phyloP scores from a whole-genome alignment of 2,329 filamentous ascomycete species.

The Botrytis paeoniae region DNA sequence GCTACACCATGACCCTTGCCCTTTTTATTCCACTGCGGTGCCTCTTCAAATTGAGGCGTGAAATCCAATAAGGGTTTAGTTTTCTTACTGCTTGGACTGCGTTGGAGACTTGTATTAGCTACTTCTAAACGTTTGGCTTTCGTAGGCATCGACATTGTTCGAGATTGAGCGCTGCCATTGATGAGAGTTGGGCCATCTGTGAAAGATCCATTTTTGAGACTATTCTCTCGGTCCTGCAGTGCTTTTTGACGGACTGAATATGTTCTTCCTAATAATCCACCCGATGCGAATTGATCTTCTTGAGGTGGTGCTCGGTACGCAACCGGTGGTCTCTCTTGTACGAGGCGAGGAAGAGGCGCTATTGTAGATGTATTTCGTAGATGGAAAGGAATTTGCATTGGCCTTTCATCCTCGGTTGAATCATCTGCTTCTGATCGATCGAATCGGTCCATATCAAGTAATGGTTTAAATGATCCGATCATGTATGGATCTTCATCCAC shows the following conservation, averaged over 20 bases:
- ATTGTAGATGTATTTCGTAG: constrained; percentile 31
- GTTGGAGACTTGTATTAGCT: constrained; percentile 17
- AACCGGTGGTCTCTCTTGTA: constrained; percentile 27
- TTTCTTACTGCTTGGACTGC: constrained; percentile 9
- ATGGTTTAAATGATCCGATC: constrained; percentile 65
- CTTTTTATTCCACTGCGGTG: constrained; percentile 56
- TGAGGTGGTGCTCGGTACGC: constrained; percentile 29
- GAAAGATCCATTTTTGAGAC: constrained; percentile 43
- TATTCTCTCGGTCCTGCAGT: constrained; percentile 30
- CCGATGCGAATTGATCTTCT: constrained; percentile 44
- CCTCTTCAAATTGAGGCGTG: constrained; percentile 60
- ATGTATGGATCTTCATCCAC: constrained; percentile 54
- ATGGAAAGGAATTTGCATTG: constrained; percentile 36
- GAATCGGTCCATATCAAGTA: constrained; percentile 61
- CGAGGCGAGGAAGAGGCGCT: constrained; percentile 5
- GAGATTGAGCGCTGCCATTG: constrained; percentile 41
- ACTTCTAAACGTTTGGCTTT: constrained; percentile 18
- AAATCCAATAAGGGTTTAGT: constrained; percentile 65
- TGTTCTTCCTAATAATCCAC: constrained; percentile 47
- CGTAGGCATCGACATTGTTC: constrained; percentile 29
- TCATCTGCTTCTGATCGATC: constrained; percentile 35
- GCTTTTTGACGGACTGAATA: constrained; percentile 47
- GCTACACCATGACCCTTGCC: constrained; percentile 50
- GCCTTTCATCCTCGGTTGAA: constrained; percentile 33
- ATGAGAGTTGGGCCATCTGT: constrained; percentile 56